phyloP scores from a whole-genome alignment of 1,139 yeast genomes.

The Yamadazyma atmosphaerica region DNA sequence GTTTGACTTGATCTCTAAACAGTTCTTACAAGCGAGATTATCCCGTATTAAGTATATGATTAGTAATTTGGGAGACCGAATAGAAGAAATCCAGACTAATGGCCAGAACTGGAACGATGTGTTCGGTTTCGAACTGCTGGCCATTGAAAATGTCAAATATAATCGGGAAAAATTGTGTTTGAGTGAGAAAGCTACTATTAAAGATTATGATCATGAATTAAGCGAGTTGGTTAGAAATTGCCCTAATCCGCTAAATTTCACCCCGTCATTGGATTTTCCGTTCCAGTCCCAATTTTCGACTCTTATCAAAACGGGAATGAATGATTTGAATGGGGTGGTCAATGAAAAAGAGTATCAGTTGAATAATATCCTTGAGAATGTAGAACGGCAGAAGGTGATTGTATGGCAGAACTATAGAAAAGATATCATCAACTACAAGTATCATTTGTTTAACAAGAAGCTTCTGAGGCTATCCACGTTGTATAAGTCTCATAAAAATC shows the following conservation, averaged over 20 bases:
- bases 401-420: slow-evolving; percentile 36
- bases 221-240: slow-evolving; percentile 12
- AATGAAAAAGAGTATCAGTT: slow-evolving; percentile 35
- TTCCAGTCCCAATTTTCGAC: slow-evolving; percentile 30
- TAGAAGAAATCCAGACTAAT: slow-evolving; percentile 27
- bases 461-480: slow-evolving; percentile 25
- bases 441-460: slow-evolving; percentile 24
- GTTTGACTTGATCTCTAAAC: slow-evolving; percentile 28
- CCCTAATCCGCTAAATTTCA: slow-evolving; percentile 12
- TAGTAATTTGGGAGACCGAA: slow-evolving; percentile 25
- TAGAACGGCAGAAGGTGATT: slow-evolving; percentile 28
- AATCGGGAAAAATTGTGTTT: slow-evolving; percentile 33
- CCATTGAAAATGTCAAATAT: slow-evolving; percentile 32
- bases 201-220: slow-evolving; percentile 19
- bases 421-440: slow-evolving; percentile 23
- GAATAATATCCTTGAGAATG: slow-evolving; percentile 21
- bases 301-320: slow-evolving; percentile 24
- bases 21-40: slow-evolving; percentile 32
- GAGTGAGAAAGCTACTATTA: slow-evolving; percentile 12
- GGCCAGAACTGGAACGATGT: slow-evolving; percentile 38
- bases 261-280: background rate
- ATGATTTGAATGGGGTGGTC: slow-evolving; percentile 25
- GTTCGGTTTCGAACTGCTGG: slow-evolving; percentile 34
- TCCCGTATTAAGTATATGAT: slow-evolving; percentile 33
- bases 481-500: slow-evolving; percentile 25